phyloP scores from a whole-genome alignment of 1,139 yeast genomes.

The Geotrichum reessii region DNA sequence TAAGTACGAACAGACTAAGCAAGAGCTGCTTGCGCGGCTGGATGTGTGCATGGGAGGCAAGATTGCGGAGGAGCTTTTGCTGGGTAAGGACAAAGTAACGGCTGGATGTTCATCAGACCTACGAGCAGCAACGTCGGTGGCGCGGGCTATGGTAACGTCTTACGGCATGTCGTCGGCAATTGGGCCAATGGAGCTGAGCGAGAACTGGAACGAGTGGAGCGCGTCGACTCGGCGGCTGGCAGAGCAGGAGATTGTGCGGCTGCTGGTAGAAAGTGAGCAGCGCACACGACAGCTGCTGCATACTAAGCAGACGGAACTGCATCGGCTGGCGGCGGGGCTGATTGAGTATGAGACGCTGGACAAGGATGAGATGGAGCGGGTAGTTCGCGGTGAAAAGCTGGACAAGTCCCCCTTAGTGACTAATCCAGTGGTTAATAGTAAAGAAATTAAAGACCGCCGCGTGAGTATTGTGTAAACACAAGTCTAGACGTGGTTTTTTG shows the following conservation, averaged over 20 bases:
- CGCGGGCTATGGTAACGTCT: conserved; percentile 93
- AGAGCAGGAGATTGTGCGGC: conserved; percentile 78
- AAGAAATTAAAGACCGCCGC: conserved; percentile 34
- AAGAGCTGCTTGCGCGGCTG: conserved; percentile 82
- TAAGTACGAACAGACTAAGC: conserved; percentile 84
- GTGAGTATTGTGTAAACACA: not conserved
- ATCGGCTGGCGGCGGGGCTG: conserved; percentile 85
- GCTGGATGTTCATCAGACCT: conserved; percentile 92
- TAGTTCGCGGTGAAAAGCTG: conserved; percentile 71
- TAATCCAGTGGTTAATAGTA: conserved; percentile 66
- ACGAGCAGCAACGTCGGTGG: conserved; percentile 82
- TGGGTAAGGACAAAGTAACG: conserved; percentile 56
- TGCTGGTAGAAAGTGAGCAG: conserved; percentile 67
- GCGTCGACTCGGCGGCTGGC: conserved; percentile 81
- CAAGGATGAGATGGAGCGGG: conserved; percentile 81
- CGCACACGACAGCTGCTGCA: conserved; percentile 67
- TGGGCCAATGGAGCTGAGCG: conserved; percentile 81
- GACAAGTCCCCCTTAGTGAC: conserved; percentile 62
- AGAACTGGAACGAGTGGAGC: conserved; percentile 62
- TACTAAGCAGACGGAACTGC: conserved; percentile 57
- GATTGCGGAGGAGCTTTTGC: conserved; percentile 84
- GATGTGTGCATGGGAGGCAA: conserved; percentile 99
- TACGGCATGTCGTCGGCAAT: conserved; percentile 94
- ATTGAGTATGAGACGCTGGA: conserved; percentile 93
- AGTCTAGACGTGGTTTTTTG: too few species aligned